phyloP scores from a whole-genome alignment of 2,329 filamentous ascomycete genomes.

The Fusarium scirpi region DNA sequence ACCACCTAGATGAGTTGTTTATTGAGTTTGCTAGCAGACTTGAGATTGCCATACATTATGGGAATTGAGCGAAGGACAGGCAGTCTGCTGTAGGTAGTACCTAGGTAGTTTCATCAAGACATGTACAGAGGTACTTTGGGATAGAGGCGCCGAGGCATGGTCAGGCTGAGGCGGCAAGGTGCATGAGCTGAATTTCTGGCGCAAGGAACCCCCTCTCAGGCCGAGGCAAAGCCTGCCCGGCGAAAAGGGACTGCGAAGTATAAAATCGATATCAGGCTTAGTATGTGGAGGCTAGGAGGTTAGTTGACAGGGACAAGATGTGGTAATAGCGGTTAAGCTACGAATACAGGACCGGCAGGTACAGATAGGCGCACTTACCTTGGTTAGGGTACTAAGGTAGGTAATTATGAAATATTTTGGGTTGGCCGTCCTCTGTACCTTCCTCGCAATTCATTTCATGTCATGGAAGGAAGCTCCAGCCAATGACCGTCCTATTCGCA shows the following conservation, averaged over 20 bases:
- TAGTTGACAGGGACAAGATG: background rate
- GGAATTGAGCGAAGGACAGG: conserved; percentile 11
- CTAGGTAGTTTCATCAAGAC: background rate
- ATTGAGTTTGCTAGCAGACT: conserved; percentile 1
- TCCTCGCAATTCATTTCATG: background rate
- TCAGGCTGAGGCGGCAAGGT: conserved; percentile 2
- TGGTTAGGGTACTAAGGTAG: background rate
- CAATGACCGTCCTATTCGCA: background rate
- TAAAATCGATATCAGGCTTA: background rate
- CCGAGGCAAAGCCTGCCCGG: background rate
- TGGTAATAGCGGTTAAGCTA: background rate
- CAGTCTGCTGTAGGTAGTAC: background rate
- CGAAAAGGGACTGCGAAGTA: background rate
- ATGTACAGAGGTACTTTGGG: background rate
- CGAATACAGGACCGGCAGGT: background rate
- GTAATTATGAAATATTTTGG: background rate
- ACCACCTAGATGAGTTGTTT: background rate
- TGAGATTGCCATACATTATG: background rate
- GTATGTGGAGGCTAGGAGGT: background rate
- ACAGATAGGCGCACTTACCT: background rate
- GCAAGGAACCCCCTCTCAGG: background rate
- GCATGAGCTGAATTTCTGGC: conserved; percentile 23
- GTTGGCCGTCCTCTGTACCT: background rate
- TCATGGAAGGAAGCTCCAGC: background rate
- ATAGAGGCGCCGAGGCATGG: background rate